Evolutionary conservation across 1,284 basidiomycete genomes (phyloP).

Genomic region (Cutaneotrichosporon arboriforme): DNA sequence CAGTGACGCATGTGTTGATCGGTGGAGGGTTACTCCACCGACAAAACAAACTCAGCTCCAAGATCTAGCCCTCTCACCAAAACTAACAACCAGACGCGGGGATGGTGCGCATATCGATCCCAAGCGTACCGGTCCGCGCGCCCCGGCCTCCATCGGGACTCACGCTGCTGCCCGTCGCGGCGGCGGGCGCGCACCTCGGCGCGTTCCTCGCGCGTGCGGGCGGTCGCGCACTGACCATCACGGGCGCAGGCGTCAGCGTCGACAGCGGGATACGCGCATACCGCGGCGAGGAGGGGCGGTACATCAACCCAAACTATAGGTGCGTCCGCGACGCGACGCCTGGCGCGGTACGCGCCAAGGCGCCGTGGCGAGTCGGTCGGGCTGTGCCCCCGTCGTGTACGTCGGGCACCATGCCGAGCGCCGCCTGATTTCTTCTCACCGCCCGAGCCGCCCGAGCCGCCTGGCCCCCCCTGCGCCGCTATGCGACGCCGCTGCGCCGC

Average conservation of each 20-base stretch:
- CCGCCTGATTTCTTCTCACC: no score
- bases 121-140: constrained; percentile 62
- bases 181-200: constrained; percentile 62
- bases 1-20: no score
- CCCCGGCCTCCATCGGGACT: constrained; percentile 48
- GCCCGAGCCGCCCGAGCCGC: no score
- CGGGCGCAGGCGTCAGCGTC: constrained; percentile 86
- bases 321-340: constrained; percentile 45
- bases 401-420: no score
- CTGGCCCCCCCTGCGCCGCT: no score
- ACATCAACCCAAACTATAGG: constrained; percentile 89
- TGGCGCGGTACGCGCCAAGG: no score
- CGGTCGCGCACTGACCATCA: constrained; percentile 61
- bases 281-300: constrained; percentile 71
- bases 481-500: neutral
- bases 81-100: neutral
- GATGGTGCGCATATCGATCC: constrained; percentile 62
- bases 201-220: constrained; percentile 64
- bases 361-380: no score
- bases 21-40: no score
- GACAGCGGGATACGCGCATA: constrained; percentile 88
- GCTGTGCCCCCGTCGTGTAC: no score
- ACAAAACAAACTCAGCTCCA: no score
- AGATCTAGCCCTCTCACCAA: no score
- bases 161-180: constrained; percentile 48